Evolutionary conservation across 768 basidiomycete species (phyloP).

Genomic region (Ephemerocybe angulata): DNA sequence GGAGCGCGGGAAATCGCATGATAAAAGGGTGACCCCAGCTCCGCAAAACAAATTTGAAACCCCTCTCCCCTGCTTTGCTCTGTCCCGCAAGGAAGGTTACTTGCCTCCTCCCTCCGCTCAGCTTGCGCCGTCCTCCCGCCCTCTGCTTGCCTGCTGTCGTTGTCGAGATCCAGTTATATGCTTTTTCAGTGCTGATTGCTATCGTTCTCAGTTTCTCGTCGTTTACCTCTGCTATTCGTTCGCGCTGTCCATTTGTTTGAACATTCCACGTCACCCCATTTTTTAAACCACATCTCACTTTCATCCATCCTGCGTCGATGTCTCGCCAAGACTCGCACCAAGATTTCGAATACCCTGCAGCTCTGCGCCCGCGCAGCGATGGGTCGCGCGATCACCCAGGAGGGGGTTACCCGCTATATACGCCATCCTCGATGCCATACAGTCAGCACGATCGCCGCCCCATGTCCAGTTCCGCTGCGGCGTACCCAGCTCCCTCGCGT

Average conservation of each 20-base stretch:
- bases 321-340: slow-evolving; percentile 40
- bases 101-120: slow-evolving; percentile 1
- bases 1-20: slow-evolving; percentile 35
- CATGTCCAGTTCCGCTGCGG: slow-evolving; percentile 9
- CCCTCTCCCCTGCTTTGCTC: slow-evolving; percentile 7
- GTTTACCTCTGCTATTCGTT: slow-evolving; percentile 17
- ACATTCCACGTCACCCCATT: slow-evolving; percentile 17
- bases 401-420: slow-evolving; percentile 11
- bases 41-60: slow-evolving; percentile 36
- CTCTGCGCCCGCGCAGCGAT: slow-evolving; percentile 24
- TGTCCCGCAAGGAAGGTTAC: not conserved
- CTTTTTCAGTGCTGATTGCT: slow-evolving; percentile 31
- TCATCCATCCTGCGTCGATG: slow-evolving; percentile 43
- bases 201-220: slow-evolving; percentile 32
- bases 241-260: slow-evolving; percentile 15
- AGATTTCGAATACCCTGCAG: slow-evolving; percentile 38
- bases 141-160: slow-evolving; percentile 28
- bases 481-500: slow-evolving; percentile 17
- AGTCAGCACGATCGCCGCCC: slow-evolving; percentile 5
- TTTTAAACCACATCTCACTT: slow-evolving; percentile 12
- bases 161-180: slow-evolving; percentile 31
- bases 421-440: not conserved
- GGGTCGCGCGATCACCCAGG: slow-evolving; percentile 18
- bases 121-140: slow-evolving; percentile 13
- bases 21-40: slow-evolving; percentile 24